These are phyloP conservation scores for Tolypocladium album DNA, from an alignment of 2,329 filamentous ascomycete species.

Conservation along the genomic window DNA sequence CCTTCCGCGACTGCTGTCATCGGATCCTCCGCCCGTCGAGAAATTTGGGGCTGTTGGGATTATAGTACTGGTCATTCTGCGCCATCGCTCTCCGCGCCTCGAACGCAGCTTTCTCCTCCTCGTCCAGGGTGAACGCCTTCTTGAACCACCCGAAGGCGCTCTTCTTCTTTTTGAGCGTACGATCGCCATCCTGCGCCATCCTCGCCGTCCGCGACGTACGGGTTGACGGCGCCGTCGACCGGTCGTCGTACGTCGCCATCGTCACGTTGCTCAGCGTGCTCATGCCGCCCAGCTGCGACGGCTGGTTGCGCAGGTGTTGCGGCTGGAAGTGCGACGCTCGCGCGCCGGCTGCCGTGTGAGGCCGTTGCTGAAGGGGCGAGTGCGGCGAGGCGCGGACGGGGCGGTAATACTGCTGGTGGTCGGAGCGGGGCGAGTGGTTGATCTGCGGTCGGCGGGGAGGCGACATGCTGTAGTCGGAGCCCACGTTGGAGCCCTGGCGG, in stretches of 20 bases:
- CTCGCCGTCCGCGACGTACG: not conserved
- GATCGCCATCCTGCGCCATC: constrained; percentile 16
- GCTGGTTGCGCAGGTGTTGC: constrained; percentile 34
- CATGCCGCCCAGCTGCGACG: constrained; percentile 42
- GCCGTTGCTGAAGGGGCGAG: constrained; percentile 50
- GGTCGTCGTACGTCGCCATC: constrained; percentile 31
- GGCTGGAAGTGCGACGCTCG: constrained; percentile 20
- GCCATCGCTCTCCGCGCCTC: constrained; percentile 42
- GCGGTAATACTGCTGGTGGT: constrained; percentile 42
- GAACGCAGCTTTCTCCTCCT: constrained; percentile 50
- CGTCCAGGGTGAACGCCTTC: constrained; percentile 55
- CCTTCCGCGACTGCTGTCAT: constrained; percentile 4
- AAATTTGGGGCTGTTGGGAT: constrained; percentile 39
- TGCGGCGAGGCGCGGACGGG: constrained; percentile 53
- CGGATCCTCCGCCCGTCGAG: constrained; percentile 43
- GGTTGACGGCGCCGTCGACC: constrained; percentile 14
- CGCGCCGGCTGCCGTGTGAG: constrained; percentile 36
- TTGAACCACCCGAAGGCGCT: constrained; percentile 59
- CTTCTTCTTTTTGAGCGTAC: constrained; percentile 52
- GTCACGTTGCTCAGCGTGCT: constrained; percentile 47
- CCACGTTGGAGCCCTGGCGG: constrained; percentile 19
- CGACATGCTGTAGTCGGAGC: constrained; percentile 18
- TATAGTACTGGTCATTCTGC: constrained; percentile 36
- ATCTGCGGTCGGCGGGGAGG: constrained; percentile 12
- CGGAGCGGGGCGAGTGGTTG: constrained; percentile 22